Evolutionary conservation across 805 yeast genomes (phyloP).

Genomic region (Candida patagonica): DNA sequence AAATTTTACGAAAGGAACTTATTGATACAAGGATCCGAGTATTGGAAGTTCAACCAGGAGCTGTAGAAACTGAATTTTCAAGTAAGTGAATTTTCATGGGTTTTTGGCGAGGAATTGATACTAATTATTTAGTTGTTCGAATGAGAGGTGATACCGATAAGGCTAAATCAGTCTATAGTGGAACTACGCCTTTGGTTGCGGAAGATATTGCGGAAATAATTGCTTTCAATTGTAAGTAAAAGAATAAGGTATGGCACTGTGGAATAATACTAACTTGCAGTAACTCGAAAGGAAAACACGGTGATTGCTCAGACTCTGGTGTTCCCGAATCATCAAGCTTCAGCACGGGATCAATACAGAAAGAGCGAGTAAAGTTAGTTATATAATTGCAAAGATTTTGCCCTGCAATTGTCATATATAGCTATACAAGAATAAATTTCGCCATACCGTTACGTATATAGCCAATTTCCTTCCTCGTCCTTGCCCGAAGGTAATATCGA

Average conservation of each 20-base stretch:
- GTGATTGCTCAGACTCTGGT: slow-evolving; percentile 76
- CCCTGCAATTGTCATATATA: no score
- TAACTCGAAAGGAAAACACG: slow-evolving; percentile 59
- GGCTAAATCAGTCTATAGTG: slow-evolving; percentile 58
- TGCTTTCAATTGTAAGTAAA: slow-evolving; percentile 38
- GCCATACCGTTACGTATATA: no score
- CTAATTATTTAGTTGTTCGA: slow-evolving; percentile 34
- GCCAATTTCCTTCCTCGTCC: no score
- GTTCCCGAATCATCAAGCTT: slow-evolving; percentile 80
- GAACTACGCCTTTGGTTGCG: slow-evolving; percentile 61
- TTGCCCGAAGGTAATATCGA: not conserved
- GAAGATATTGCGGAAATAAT: slow-evolving; percentile 70
- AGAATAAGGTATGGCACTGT: not conserved
- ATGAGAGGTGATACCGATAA: slow-evolving; percentile 51
- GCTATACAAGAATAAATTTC: no score
- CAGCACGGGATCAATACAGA: slow-evolving; percentile 42
- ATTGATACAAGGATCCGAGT: slow-evolving; percentile 62
- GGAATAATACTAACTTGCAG: slow-evolving; percentile 2
- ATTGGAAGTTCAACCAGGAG: slow-evolving; percentile 70
- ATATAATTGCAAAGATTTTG: no score
- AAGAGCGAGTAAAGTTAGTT: no score
- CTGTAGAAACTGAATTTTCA: slow-evolving; percentile 71
- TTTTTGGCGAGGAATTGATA: not conserved
- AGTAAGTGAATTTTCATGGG: slow-evolving; percentile 8
- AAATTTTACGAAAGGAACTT: slow-evolving; percentile 61